Conservation (phyloP, 75 land plant genomes). For the Pseudotsuga menziesii region DNA sequence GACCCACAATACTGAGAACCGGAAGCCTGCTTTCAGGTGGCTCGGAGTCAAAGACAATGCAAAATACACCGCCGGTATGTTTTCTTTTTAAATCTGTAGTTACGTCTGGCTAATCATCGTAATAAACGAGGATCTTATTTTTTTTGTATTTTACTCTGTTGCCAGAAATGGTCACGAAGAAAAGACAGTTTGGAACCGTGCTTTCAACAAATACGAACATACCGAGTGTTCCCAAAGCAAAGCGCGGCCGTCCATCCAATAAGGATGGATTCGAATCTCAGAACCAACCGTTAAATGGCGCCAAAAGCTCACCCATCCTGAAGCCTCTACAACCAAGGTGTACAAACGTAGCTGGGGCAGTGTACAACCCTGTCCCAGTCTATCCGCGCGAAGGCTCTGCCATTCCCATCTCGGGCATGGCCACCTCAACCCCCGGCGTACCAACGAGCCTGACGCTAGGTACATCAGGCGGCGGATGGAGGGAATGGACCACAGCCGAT, state of each 20-base stretch:
- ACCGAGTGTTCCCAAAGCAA: constrained; percentile 11
- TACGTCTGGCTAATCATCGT: constrained; percentile 21
- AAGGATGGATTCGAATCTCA: neutral
- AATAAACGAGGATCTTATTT: constrained; percentile 14
- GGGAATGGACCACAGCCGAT: constrained; percentile 29
- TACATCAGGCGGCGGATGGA: constrained; percentile 35
- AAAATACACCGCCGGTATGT: neutral
- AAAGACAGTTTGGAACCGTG: constrained; percentile 5
- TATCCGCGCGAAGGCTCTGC: constrained; percentile 21
- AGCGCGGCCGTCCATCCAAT: constrained; percentile 13
- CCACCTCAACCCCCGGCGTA: neutral
- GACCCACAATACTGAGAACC: constrained; percentile 67
- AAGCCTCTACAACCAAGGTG: constrained; percentile 34
- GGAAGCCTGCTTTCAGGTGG: constrained; percentile 97
- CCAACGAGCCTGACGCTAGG: constrained; percentile 12
- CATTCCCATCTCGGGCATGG: neutral
- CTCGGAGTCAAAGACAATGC: constrained; percentile 40
- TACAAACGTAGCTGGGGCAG: constrained; percentile 15
- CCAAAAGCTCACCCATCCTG: neutral
- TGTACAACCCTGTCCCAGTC: constrained; percentile 37
- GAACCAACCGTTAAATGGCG: neutral
- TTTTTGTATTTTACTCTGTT: neutral
- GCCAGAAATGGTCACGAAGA: constrained; percentile 8
- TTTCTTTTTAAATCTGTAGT: neutral
- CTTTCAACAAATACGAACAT: constrained; percentile 7